These are phyloP conservation scores for Aspergillus fischeri DNA, from an alignment of 2,329 filamentous ascomycete species.

Conservation along the genomic window DNA sequence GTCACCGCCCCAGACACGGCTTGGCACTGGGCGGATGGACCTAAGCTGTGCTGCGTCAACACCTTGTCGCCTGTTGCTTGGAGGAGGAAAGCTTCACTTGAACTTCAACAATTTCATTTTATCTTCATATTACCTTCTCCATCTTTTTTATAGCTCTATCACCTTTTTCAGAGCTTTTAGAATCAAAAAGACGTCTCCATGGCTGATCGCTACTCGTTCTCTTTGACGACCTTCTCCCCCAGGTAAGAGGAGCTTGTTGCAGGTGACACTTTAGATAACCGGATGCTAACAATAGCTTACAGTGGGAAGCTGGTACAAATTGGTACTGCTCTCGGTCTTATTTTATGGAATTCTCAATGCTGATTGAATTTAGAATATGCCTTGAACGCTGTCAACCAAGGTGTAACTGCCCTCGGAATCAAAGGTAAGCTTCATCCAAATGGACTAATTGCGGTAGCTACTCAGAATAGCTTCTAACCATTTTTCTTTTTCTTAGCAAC, in stretches of 20 bases:
- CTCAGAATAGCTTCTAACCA: conserved; percentile 13
- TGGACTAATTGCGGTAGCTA: conserved; percentile 1
- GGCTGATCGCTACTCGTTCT: conserved; percentile 99
- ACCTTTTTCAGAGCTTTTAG: conserved; percentile 12
- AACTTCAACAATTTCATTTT: conserved; percentile 15
- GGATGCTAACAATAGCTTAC: conserved; percentile 43
- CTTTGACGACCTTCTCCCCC: conserved; percentile 97
- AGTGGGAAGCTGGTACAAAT: conserved; percentile 99
- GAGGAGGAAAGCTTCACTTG: conserved; percentile 28
- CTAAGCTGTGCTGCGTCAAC: conserved; percentile 26
- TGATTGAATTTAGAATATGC: conserved; percentile 74
- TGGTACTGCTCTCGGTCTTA: conserved; percentile 51
- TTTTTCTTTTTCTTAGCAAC: conserved; percentile 59
- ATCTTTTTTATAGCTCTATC: neutral
- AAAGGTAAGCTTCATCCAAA: conserved; percentile 62
- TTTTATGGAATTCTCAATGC: neutral
- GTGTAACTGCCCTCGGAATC: conserved; percentile 96
- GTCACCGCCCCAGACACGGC: conserved; percentile 10
- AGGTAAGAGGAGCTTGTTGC: conserved; percentile 56
- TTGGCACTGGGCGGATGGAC: conserved; percentile 8
- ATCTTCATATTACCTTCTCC: conserved; percentile 6
- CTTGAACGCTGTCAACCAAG: conserved; percentile 97
- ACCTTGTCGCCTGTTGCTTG: conserved; percentile 28
- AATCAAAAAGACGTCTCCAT: conserved; percentile 50
- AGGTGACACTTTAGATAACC: conserved; percentile 7